Evolutionary conservation across 441 rosid genomes (phyloP).

Genomic region (Dalechampia spathulata): DNA sequence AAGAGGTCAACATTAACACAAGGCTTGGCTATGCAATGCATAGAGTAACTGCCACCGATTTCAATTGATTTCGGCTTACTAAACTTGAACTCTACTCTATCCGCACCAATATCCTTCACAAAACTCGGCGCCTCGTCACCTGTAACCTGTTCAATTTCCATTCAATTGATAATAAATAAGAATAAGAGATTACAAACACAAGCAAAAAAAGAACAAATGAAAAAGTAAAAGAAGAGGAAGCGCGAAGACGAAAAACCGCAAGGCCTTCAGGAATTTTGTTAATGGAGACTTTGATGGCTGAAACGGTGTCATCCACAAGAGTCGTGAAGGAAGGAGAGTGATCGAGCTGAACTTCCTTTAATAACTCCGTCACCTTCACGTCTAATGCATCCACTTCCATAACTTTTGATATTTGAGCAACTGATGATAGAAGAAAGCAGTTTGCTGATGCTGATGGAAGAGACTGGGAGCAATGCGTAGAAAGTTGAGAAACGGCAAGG

Average conservation of each 20-base stretch:
- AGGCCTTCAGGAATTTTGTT: constrained; percentile 45
- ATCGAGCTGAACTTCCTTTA: constrained; percentile 62
- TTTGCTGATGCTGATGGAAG: no score
- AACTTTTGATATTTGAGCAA: no score
- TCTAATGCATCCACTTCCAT: constrained; percentile 4
- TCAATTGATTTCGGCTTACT: constrained; percentile 54
- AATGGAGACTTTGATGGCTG: constrained; percentile 41
- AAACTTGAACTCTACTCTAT: constrained; percentile 72
- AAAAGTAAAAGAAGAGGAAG: neutral
- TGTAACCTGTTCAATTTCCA: constrained; percentile 41
- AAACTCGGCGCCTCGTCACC: constrained; percentile 57
- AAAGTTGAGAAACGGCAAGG: no score
- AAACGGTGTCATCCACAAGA: constrained; percentile 49
- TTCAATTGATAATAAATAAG: neutral
- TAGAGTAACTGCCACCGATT: constrained; percentile 73
- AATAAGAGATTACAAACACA: neutral
- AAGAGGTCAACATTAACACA: constrained; percentile 61
- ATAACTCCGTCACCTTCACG: constrained; percentile 46
- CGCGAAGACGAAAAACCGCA: constrained; percentile 24
- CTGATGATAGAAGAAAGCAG: no score
- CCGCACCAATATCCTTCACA: constrained; percentile 69
- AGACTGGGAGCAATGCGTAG: no score
- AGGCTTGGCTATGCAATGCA: constrained; percentile 54
- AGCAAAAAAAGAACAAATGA: neutral
- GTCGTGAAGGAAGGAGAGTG: constrained; percentile 39